A percentile compares a stretch with the other conserved stretches of the same genome.
phyloP scores from a whole-genome alignment of 2,329 filamentous ascomycete species.

The Pestalotiopsis sp. region DNA sequence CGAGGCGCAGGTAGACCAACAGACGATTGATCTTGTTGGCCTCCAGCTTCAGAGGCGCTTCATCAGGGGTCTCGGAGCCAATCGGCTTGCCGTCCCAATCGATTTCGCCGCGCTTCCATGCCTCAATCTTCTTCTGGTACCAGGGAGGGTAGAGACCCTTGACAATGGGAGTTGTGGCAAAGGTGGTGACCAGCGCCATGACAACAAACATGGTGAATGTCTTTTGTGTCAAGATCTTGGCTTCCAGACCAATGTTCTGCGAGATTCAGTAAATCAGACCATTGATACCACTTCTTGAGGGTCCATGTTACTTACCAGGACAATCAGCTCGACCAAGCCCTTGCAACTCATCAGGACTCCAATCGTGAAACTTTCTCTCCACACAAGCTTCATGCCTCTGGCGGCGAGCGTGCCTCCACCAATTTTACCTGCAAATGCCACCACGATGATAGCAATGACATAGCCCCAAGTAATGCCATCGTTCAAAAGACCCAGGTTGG shows the following conservation, averaged over 20 bases:
- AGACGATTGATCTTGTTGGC: slow-evolving; percentile 59
- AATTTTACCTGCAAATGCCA: slow-evolving; percentile 87
- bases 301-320: slow-evolving; percentile 65
- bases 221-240: slow-evolving; percentile 67
- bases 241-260: slow-evolving; percentile 72
- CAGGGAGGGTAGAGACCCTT: slow-evolving; percentile 70
- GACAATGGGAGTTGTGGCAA: slow-evolving; percentile 71
- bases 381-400: slow-evolving; percentile 74
- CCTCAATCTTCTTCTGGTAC: slow-evolving; percentile 74
- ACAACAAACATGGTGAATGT: slow-evolving; percentile 83
- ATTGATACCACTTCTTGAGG: not conserved
- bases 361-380: slow-evolving; percentile 88
- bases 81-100: slow-evolving; percentile 77
- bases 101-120: slow-evolving; percentile 65
- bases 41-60: slow-evolving; percentile 32
- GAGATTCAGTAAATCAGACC: slow-evolving; percentile 15
- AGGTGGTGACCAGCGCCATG: slow-evolving; percentile 80
- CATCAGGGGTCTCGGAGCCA: slow-evolving; percentile 38
- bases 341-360: slow-evolving; percentile 96
- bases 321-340: slow-evolving; percentile 90
- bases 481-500: slow-evolving; percentile 82
- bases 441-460: slow-evolving; percentile 77
- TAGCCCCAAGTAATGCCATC: slow-evolving; percentile 87
- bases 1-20: slow-evolving; percentile 80
- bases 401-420: slow-evolving; percentile 81